Evolutionary conservation across 257 asterid species (phyloP), one percentile per base, ranked within the genome.

Genomic region (Parsonsia alboflavescens): DNA sequence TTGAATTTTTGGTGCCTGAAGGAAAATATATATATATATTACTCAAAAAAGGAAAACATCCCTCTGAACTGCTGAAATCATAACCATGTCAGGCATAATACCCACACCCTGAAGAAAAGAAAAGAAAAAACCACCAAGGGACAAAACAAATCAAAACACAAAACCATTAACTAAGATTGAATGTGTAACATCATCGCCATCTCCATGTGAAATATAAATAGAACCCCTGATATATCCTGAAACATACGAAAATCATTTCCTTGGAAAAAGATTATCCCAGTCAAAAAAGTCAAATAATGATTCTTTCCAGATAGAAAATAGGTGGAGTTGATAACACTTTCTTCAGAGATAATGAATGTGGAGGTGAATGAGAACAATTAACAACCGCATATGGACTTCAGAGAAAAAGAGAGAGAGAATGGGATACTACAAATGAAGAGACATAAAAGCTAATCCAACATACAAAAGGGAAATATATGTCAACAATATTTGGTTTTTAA

Each of bases 1-100:
- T 74, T 85, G 93, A 72, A 73, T 82, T 84, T 92, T 95, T 24
- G 98, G 99, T 65, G 97, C 99, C 99, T 95, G 77, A 56, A 45
- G 45, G 70, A 77, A 57, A 69, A 65, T 8, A 15, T 1, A 33
- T 1, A 33, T 1, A 72, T 39, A 36, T 67, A 56, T 48, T 56
- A 76, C 68, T 45, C 49, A 53, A 58, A 30, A 68, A 71, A 53
- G 54, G 41, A 22, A 58, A 50, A 26, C 24, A 54, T 41, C 33
- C 45, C 28, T 9, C 54, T 22, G 21, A 71, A 73, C 13, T 10
- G 36, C 13, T 11, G 19, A 4, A 33, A 75, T 13, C 39, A 71
- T 9, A 33, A 26, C 4, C 33, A 36, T 13, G 68, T 6, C 22
- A 6, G 5, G 22, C 11, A 30, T 30, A 30, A 30, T 30, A 62